Evolutionary conservation across 2,329 filamentous ascomycete species (phyloP).

Genomic region (Whalleya microplaca): DNA sequence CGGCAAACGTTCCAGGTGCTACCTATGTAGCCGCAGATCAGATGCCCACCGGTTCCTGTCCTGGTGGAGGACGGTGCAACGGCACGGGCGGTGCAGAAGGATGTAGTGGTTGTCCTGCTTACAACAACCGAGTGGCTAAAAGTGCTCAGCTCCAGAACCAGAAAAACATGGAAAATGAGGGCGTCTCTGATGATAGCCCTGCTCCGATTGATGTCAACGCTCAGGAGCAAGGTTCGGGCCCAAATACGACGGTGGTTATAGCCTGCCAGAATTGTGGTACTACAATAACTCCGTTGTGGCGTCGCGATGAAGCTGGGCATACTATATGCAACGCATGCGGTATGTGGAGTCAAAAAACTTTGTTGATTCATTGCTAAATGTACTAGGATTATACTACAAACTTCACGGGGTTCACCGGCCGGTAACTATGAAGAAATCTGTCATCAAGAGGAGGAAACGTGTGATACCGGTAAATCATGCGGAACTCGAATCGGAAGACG

Average conservation of each 20-base stretch:
- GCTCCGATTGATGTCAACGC: slow-evolving; percentile 55
- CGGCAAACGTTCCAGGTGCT: slow-evolving; percentile 51
- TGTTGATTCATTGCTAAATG: slow-evolving; percentile 27
- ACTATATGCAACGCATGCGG: slow-evolving; percentile 99
- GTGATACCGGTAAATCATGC: slow-evolving; percentile 78
- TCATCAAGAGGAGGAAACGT: slow-evolving; percentile 94
- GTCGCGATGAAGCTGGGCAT: slow-evolving; percentile 90
- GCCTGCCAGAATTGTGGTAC: slow-evolving; percentile 97
- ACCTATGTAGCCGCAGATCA: slow-evolving; percentile 80
- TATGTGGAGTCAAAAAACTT: slow-evolving; percentile 51
- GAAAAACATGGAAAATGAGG: slow-evolving; percentile 31
- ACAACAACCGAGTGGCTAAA: slow-evolving; percentile 95
- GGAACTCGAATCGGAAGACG: slow-evolving; percentile 43
- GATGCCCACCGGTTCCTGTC: slow-evolving; percentile 82
- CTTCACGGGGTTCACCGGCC: slow-evolving; percentile 91
- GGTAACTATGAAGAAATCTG: slow-evolving; percentile 97
- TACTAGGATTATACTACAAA: slow-evolving; percentile 87
- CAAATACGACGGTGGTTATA: slow-evolving; percentile 70
- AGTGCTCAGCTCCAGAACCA: slow-evolving; percentile 69
- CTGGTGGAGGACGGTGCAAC: slow-evolving; percentile 92
- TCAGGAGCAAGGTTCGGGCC: slow-evolving; percentile 42
- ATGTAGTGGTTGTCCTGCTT: slow-evolving; percentile 94
- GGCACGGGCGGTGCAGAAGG: slow-evolving; percentile 94
- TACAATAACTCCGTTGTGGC: slow-evolving; percentile 94
- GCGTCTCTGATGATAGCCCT: slow-evolving; percentile 40